Base-by-base conservation (phyloP, 2,329 filamentous ascomycete species). In the Stenocarpella maydis region DNA sequence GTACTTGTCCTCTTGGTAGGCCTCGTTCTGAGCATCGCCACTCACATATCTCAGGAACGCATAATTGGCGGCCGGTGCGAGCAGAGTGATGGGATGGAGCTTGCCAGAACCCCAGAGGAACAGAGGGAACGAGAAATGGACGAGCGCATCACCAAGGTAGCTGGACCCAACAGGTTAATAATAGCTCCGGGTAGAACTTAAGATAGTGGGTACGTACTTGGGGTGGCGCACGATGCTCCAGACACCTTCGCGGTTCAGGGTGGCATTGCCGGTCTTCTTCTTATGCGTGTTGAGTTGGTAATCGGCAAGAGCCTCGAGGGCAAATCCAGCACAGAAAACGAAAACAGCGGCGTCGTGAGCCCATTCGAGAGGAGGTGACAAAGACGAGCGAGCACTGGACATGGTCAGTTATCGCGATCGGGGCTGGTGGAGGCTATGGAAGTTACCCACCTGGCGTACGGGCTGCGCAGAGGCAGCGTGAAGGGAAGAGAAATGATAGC, bases 141-240 rank as follows among this genome's bases (percentile, higher is more conserved):
- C 82, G 4, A 90, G 80, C 3, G 84, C 81, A 68, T 89, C 88
- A 2, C 88, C 88, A n/a, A 90, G 83, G 74, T 89, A 90, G 78
- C 87, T 88, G 63, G 39, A 39, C 3, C 14, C 41, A 63, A 6
- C n/a, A 2, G 19, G 52, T 70, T 28, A 70, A 49, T 31, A 12
- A 19, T 37, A 8, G 5, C 7, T 19, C 12, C 1, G 15, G 8
- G 2, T 4, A 17, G 1, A 34, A 26, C 26, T 34, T 5, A 21
- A 21, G 26, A 10, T 7, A 3, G 24, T 9, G 10, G 14, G n/a
- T 21, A 79, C 85, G 76, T 80, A 89, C 87, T 90, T 90, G 0
- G 88, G 88, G 77, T 90, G 87, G 60, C 88, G 79, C 31, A 89
- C 87, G 39, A 90, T 82, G 73, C 86, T 87, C 86, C 87, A 90